Percentiles rank a stretch among this genome's conserved stretches.
Conservation (phyloP, 1,284 basidiomycete genomes). For the Trichosporon sp. region DNA sequence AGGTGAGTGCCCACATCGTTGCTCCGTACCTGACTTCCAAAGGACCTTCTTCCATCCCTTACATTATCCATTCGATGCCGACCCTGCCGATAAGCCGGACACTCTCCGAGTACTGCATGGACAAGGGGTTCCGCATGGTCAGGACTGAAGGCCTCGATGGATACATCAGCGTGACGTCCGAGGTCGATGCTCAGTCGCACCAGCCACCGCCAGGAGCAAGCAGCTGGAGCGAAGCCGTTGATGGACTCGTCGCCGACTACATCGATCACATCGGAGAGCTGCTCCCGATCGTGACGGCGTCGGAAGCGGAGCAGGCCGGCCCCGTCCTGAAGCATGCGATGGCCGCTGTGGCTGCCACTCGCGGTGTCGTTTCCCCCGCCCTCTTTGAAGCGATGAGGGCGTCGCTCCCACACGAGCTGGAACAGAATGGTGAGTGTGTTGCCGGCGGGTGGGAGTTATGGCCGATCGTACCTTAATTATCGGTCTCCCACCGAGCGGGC, state of each 20-base stretch:
- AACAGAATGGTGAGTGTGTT: conserved; percentile 31
- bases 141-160: conserved; percentile 33
- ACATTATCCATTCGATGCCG: conserved; percentile 42
- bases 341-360: conserved; percentile 38
- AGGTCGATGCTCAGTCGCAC: conserved; percentile 11
- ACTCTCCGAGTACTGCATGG: conserved; percentile 28
- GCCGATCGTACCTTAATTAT: background rate
- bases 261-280: conserved; percentile 33
- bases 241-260: conserved; percentile 36
- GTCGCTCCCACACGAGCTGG: conserved; percentile 32
- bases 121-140: conserved; percentile 23
- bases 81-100: conserved; percentile 35
- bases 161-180: conserved; percentile 30
- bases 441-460: background rate
- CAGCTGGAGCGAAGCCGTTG: conserved; percentile 36
- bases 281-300: conserved; percentile 35
- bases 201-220: conserved; percentile 25
- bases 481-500: background rate
- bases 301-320: conserved; percentile 32
- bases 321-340: conserved; percentile 34
- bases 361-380: conserved; percentile 34
- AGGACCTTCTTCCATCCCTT: conserved; percentile 39
- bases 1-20: conserved; percentile 29
- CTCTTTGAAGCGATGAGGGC: conserved; percentile 39
- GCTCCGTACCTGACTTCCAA: background rate